phyloP scores from a whole-genome alignment of 2,329 filamentous ascomycete species.

The Lachnellula hyalina region DNA sequence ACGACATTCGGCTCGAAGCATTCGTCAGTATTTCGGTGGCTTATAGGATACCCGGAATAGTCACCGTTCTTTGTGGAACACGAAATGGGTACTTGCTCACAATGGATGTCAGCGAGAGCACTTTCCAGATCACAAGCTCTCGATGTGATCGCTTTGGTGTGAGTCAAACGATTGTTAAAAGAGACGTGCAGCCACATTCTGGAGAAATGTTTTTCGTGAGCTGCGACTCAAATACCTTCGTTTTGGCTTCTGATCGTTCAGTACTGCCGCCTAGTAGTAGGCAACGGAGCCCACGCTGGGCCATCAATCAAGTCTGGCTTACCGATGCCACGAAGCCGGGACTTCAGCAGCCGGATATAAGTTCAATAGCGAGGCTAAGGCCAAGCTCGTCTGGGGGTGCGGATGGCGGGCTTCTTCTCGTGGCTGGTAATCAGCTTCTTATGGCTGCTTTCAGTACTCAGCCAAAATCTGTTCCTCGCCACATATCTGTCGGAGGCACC shows the following conservation, averaged over 20 bases:
- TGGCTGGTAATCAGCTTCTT: conserved; percentile 46
- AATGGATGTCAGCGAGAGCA: conserved; percentile 14
- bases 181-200: conserved; percentile 16
- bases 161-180: conserved; percentile 22
- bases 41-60: background rate
- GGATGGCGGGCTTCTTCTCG: conserved; percentile 39
- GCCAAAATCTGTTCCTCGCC: conserved; percentile 44
- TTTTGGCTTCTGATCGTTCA: conserved; percentile 11
- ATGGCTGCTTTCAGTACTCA: conserved; percentile 47
- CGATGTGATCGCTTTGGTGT: conserved; percentile 23
- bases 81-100: conserved; percentile 26
- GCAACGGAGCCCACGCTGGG: conserved; percentile 1
- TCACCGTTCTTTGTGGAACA: conserved; percentile 27
- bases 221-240: conserved; percentile 43
- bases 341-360: conserved; percentile 43
- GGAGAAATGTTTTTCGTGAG: conserved; percentile 38
- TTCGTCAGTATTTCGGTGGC: conserved; percentile 24
- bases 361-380: conserved; percentile 41
- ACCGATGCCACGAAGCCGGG: conserved; percentile 45
- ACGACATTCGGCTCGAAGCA: conserved; percentile 14
- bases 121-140: conserved; percentile 10
- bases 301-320: conserved; percentile 41
- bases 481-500: conserved; percentile 37
- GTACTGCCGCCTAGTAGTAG: background rate
- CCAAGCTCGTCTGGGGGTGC: conserved; percentile 24